Conservation (phyloP, 2,329 filamentous ascomycete species). For the Dothideomycetidae sp. region DNA sequence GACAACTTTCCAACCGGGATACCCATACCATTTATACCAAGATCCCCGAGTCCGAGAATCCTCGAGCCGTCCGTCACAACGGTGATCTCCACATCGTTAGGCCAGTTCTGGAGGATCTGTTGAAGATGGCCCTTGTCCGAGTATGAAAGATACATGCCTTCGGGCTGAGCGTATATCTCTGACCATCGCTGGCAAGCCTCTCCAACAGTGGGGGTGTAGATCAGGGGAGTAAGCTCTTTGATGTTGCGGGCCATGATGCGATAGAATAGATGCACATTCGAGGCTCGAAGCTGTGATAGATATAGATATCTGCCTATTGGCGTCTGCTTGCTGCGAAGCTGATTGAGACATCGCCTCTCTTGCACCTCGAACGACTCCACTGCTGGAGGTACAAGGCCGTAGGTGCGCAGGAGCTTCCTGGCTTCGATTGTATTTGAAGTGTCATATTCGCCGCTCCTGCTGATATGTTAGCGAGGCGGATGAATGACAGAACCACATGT, state of each 20-base stretch:
- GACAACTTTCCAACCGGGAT: constrained; percentile 95
- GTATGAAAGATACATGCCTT: constrained; percentile 91
- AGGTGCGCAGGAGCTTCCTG: constrained; percentile 37
- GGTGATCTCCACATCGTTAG: constrained; percentile 84
- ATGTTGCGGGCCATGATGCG: constrained; percentile 63
- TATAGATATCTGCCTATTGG: constrained; percentile 74
- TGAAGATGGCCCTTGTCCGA: constrained; percentile 83
- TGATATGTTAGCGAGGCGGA: constrained; percentile 1
- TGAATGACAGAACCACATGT: not conserved
- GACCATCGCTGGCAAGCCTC: constrained; percentile 96
- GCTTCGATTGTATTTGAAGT: constrained; percentile 35
- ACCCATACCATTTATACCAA: constrained; percentile 93
- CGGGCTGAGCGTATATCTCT: constrained; percentile 84
- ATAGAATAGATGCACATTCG: constrained; percentile 73
- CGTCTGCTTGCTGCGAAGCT: constrained; percentile 56
- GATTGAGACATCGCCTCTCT: constrained; percentile 47
- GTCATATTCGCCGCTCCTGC: constrained; percentile 34
- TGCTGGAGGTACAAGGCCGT: constrained; percentile 38
- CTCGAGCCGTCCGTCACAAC: constrained; percentile 93
- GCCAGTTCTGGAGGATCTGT: constrained; percentile 87
- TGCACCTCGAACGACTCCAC: constrained; percentile 38
- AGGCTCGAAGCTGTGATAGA: constrained; percentile 58
- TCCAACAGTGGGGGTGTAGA: constrained; percentile 83
- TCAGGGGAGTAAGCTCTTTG: constrained; percentile 64
- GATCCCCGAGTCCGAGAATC: constrained; percentile 81